Base-by-base conservation (phyloP, 2,329 filamentous ascomycete genomes). In the Annulohypoxylon truncatum region DNA sequence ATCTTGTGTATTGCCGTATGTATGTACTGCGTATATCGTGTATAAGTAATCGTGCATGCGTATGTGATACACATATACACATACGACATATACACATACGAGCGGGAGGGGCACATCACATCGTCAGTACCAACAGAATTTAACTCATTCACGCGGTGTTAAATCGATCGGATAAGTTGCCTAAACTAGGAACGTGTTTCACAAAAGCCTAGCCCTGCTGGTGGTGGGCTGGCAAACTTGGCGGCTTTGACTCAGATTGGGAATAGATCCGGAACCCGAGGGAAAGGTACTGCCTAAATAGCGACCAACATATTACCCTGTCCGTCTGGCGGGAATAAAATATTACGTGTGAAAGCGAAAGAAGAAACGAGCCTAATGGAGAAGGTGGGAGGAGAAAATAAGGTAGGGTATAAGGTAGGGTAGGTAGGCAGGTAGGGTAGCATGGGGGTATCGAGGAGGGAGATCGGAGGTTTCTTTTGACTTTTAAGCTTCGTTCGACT, bases 381-480 rank as follows among this genome's bases (percentile, higher is more conserved):
- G 66, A 66, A 69, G 66, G 66, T 69, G 63, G 29, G 63, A 67
- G 24, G 44, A 59, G 47, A 33, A 50, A 59, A 50, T 57, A 61
- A 57, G 54, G 42, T 33, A 62, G 35, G 40, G 3, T 10, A n/a
- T 9, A 33, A 13, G 9, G 20, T 52, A 54, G 42, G 55, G 47
- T 47, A 2, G 40, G 2, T 12, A 12, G 18, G 10, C 53, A 53
- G 59, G 56, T 48, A 55, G 42, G 52, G 58, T 52, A 40, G 35
- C 22, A 58, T 54, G 24, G 51, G 53, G 58, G 42, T 47, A 48
- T 57, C 24, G 48, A 52, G n/a, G 13, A 26, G 22, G 44, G 24
- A 65, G 67, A 69, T 69, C 67, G 64, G 67, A 65, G 61, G 64
- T 67, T 67, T 67, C 61, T 69, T 69, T 69, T 67, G 61, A 57